Base-by-base conservation (phyloP, 192 early-diverging fungal genomes). In the Phlyctochytrium bullatum region DNA sequence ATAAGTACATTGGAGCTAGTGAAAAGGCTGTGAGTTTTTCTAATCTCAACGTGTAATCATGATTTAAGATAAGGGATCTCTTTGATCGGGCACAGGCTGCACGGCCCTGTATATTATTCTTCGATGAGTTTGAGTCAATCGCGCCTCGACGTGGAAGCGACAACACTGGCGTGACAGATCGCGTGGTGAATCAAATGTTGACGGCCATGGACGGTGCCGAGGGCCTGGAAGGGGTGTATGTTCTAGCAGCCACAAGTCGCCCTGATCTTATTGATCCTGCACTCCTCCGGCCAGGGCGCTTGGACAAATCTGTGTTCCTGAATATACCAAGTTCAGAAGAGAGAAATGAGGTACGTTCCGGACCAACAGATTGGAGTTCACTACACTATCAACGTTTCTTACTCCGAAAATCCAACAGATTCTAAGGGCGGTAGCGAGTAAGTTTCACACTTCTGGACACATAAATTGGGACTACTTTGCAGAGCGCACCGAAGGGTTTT, bases 141-240 rank as follows among this genome's bases (percentile, higher is more conserved):
- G 97, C 97, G 0, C 97, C 97, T 33, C 82, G 93, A 33, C 85
- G 90, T 73, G 97, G 97, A n/a, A 92, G 94, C 47, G 97, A 99
- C 68, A 97, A 95, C 72, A 95, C 95, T 3, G 97, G 97, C 59
- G 97, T 99, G 2, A 99, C 97, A 0, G 97, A 99, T 73, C 86
- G 97, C 36, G 95, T 99, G 0, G 97, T 99, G 23, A 99, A 99
- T 76, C 97, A 99, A 76, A 89, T 99, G 81, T 66, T 99, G 71
- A 99, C 97, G 2, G 90, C 94, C 69, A 96, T 99, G 93, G 97
- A 99, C 73, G 97, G 97, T 66, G 97, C 97, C 0, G 95, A 99
- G 76, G 94, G 94, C 0, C 74, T 97, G 14, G 87, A 90, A 36
- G 97, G 97, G 34, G 97, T 99, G 1, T 99, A 96, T 71, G 95